Base-by-base conservation (phyloP, 768 basidiomycete species). In the Dacryopinax primogenitus region DNA sequence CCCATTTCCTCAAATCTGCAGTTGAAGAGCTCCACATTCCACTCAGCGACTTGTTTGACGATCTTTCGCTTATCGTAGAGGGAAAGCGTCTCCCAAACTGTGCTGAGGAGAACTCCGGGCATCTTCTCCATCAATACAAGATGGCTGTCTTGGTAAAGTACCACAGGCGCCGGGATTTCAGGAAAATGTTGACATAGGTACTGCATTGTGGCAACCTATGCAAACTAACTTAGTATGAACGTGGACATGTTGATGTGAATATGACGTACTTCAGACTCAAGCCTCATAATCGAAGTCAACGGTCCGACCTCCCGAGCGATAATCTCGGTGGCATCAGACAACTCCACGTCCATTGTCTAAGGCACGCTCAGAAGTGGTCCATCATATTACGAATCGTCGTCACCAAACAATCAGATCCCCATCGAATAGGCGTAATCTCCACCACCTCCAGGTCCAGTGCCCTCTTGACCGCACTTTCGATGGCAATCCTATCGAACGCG, bases 1-100 rank as follows among this genome's bases (percentile, higher is more conserved):
- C 76, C 76, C 39, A 76, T 75, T 33, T 68, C 37, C 4, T 68
- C 62, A 62, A 76, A 75, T 1, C 67, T 64, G 63, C 69, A 69
- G 13, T 51, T 66, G 37, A 71, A 74, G 16, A 73, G 63, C 33
- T 74, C 72, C 44, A 75, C 61, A 67, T 72, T 72, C 70, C 72
- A 75, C 34, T 67, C 66, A 0, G 74, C 74, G 34, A 75, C 64
- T 32, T 70, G 72, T 1, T 68, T 66, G 16, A 76, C 70, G 32
- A 76, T 62, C 28, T 61, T 23, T 37, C 72, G 70, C 32, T 74
- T 75, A 37, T 72, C 67, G 28, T 65, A 62, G 1, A 67, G 58
- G 1, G 69, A 64, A 32, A 76, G 67, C n/a, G 63, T 64, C 11
- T 69, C 63, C 58, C 74, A 76, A 30, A 76, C 63, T 0, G 66